Evolutionary conservation across 441 rosid genomes (phyloP), one percentile per base, ranked within the genome.

Genomic region (Adansonia grandidieri): DNA sequence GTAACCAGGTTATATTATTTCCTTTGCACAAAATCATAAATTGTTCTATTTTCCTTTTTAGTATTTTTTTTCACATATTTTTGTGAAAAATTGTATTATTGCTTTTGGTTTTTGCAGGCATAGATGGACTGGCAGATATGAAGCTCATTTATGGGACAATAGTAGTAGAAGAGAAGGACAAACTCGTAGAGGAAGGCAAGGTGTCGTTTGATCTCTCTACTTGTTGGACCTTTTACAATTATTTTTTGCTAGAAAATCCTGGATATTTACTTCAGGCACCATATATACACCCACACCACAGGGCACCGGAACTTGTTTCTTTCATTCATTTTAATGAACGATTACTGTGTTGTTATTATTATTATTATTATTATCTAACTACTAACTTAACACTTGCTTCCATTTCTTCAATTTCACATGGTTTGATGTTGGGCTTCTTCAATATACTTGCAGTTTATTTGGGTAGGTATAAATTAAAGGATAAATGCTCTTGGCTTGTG

Each of bases 81-180:
- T 5, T 42, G 8, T 42, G 45, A 42, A 6, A 42, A 42, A 5
- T 42, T 37, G 8, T 42, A 4, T 42, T 42, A 42, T 42, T 42
- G 45, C 8, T 42, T 5, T n/a, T 13, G 71, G 44, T 71, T 62
- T 74, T 44, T 77, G 61, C 62, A 91, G 96, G 86, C 96, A 91
- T 84, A 82, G 96, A 80, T 91, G 96, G 96, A 91, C 96, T 4
- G 96, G 96, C 11, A 85, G 95, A 85, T 91, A 89, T 15, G 93
- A 91, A 24, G 93, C 93, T 71, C 95, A 91, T 84, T 79, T 89
- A 76, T 91, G 96, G 96, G 96, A 91, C 45, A 91, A 91, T 66
- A 88, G 91, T 82, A 89, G 92, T 76, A 89, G 90, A 82, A 85
- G 93, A 82, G 96, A 90, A 82, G 96, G 96, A 32, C 96, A 91